Evolutionary conservation across 2,329 filamentous ascomycete genomes (phyloP).

Genomic region (Trichoderma simmonsii): DNA sequence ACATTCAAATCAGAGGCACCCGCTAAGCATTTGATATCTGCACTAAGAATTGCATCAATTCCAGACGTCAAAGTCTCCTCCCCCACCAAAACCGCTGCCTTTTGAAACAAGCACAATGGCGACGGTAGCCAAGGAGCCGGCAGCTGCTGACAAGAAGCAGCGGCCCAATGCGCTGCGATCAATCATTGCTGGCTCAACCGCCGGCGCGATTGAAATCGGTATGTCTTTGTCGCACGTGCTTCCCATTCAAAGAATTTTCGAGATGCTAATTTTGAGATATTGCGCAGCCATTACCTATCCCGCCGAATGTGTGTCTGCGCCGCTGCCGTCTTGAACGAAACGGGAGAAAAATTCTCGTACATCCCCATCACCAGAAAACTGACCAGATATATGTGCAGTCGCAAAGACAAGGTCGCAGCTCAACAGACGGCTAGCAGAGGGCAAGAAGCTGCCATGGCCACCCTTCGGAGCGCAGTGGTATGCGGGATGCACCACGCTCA

Average conservation of each 20-base stretch:
- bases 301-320: constrained; percentile 69
- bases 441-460: constrained; percentile 89
- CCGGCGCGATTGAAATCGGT: constrained; percentile 93
- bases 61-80: neutral
- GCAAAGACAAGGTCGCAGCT: constrained; percentile 94
- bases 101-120: constrained; percentile 27
- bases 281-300: constrained; percentile 80
- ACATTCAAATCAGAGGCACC: constrained; percentile 1
- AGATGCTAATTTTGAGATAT: neutral
- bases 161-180: constrained; percentile 79
- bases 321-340: neutral
- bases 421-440: constrained; percentile 76
- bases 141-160: constrained; percentile 37
- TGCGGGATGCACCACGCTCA: constrained; percentile 92
- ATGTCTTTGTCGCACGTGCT: constrained; percentile 29
- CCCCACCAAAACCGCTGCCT: neutral
- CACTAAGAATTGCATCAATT: neutral
- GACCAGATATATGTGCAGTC: constrained; percentile 49
- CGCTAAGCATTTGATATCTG: neutral
- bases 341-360: neutral
- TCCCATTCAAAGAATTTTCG: neutral
- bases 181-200: constrained; percentile 87
- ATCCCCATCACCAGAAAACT: neutral
- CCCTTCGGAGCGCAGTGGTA: constrained; percentile 95
- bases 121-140: constrained; percentile 26